Conservation (phyloP, 768 basidiomycete species). For the Suillus plorans region DNA sequence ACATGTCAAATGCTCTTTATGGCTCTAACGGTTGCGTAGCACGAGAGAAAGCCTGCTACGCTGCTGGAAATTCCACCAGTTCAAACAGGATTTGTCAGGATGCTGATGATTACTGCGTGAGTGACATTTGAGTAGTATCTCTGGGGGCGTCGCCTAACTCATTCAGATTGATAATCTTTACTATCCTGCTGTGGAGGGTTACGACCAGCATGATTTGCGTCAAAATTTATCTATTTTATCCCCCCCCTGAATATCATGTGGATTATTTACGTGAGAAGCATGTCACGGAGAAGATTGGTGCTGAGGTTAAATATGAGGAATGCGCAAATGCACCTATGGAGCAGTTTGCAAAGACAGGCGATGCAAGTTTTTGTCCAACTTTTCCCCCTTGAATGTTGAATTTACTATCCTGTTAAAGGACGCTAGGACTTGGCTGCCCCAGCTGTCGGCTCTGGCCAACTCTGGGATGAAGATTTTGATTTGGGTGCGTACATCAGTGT, state of each 20-base stretch:
- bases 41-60: conserved; percentile 56
- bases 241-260: conserved; percentile 59
- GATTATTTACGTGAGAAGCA: conserved; percentile 40
- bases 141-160: background rate
- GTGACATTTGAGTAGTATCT: conserved; percentile 18
- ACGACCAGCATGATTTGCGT: conserved; percentile 56
- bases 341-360: conserved; percentile 52
- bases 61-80: conserved; percentile 43
- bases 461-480: conserved; percentile 38
- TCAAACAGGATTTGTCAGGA: conserved; percentile 50
- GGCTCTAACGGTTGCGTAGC: conserved; percentile 49
- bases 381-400: conserved; percentile 6
- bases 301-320: conserved; percentile 45
- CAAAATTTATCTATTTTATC: conserved; percentile 53
- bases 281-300: conserved; percentile 50
- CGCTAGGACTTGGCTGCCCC: conserved; percentile 37
- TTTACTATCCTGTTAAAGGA: conserved; percentile 17
- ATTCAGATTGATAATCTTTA: conserved; percentile 47
- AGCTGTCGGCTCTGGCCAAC: conserved; percentile 36
- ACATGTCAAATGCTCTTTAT: conserved; percentile 51
- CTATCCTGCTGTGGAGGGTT: conserved; percentile 48
- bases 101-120: conserved; percentile 59
- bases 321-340: conserved; percentile 43
- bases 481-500: conserved; percentile 31
- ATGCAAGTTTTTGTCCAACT: conserved; percentile 37